Percentiles rank a stretch among this genome's conserved stretches.
Conservation (phyloP, 2,329 filamentous ascomycete species). For the Ceratocystis eucalypticola region DNA sequence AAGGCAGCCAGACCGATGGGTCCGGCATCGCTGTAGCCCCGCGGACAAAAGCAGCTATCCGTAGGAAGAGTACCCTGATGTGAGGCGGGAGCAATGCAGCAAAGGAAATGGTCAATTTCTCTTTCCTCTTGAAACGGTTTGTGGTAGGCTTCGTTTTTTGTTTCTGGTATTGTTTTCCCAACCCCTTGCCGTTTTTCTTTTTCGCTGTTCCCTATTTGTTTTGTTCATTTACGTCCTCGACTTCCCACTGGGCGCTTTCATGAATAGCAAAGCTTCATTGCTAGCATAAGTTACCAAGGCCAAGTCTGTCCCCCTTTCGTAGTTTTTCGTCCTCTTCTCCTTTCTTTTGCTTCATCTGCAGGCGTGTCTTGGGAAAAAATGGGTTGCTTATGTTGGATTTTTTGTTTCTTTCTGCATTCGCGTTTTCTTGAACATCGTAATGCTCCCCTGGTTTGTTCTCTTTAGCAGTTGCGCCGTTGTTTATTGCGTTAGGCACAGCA, state of each 20-base stretch:
- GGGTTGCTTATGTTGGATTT: conserved; percentile 7
- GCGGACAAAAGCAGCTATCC: conserved; percentile 11
- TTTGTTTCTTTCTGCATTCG: conserved; percentile 9
- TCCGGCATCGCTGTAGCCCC: conserved; percentile 1
- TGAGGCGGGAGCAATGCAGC: background rate
- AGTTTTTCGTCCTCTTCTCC: background rate
- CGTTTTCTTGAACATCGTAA: background rate
- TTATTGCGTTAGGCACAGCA: background rate
- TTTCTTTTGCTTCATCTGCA: conserved; percentile 6
- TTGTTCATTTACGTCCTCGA: background rate
- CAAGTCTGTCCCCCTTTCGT: conserved; percentile 4
- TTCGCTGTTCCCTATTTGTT: conserved; percentile 5
- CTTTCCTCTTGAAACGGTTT: background rate
- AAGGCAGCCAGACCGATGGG: conserved; percentile 13
- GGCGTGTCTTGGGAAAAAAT: background rate
- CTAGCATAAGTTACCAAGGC: background rate
- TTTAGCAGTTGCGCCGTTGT: background rate
- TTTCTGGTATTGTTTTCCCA: background rate
- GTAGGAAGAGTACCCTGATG: conserved; percentile 19
- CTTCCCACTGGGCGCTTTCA: background rate
- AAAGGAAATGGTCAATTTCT: background rate
- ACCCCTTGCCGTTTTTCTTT: background rate
- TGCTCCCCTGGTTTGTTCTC: conserved; percentile 4
- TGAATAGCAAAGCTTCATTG: background rate
- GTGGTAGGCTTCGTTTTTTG: conserved; percentile 4